A percentile compares a stretch with the other conserved stretches of the same genome.
Evolutionary conservation across 192 early-diverging fungal species (phyloP).

Genomic region (Chytriomyces hyalinus): DNA sequence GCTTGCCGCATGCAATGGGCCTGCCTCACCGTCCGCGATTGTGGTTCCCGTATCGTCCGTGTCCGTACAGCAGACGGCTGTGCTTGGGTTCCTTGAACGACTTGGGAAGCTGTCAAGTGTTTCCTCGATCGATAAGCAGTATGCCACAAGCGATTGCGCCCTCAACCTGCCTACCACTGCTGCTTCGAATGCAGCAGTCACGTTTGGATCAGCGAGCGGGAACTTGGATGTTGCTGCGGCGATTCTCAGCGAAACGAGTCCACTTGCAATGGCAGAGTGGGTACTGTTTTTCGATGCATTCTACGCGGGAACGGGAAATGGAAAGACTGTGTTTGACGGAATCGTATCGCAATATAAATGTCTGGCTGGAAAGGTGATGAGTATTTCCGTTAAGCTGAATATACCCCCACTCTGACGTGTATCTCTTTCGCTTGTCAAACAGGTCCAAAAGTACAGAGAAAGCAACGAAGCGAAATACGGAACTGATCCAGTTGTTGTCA

Average conservation of each 20-base stretch:
- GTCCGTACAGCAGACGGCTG: neutral
- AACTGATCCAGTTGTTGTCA: neutral
- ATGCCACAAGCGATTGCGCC: slow-evolving; percentile 5
- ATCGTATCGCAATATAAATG: slow-evolving; percentile 3
- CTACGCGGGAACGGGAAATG: slow-evolving; percentile 1
- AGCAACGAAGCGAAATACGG: neutral
- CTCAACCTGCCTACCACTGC: neutral
- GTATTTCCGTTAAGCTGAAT: neutral
- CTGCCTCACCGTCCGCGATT: neutral
- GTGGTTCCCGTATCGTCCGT: slow-evolving; percentile 6
- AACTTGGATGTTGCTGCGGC: slow-evolving; percentile 1
- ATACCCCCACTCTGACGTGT: too few species aligned
- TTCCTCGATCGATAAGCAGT: neutral
- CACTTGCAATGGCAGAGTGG: slow-evolving; percentile 31
- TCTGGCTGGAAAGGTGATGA: slow-evolving; percentile 1
- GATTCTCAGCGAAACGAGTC: slow-evolving; percentile 4
- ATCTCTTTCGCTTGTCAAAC: neutral
- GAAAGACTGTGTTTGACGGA: neutral
- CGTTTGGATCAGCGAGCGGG: neutral
- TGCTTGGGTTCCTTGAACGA: slow-evolving; percentile 17
- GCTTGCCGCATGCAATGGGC: slow-evolving; percentile 15
- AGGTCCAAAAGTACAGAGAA: slow-evolving; percentile 8
- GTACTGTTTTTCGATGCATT: slow-evolving; percentile 30
- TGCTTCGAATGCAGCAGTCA: neutral
- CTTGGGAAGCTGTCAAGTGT: slow-evolving; percentile 1